Evolutionary conservation across 176 grass and related monocot genomes (phyloP), one percentile per base, ranked within the genome.

Genomic region (Hordeum marinum): DNA sequence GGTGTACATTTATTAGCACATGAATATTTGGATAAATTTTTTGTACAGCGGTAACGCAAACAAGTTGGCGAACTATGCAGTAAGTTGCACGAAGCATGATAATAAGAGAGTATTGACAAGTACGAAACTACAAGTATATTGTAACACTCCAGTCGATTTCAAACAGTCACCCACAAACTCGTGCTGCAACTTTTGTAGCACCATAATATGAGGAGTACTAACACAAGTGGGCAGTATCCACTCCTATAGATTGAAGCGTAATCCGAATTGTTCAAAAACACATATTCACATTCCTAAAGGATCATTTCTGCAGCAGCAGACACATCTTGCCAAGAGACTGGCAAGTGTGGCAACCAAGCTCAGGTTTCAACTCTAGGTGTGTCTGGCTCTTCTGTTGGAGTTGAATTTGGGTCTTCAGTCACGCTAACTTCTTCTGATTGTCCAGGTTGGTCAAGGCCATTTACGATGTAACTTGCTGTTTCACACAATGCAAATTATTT

Each of bases 381-480:
- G 65, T 55, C 50, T 62, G 68, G 37, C 72, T 80, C 81, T 76
- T 91, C 80, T 2, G 68, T 83, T 54, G 40, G n/a, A 26, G 83
- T 41, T 75, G 86, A 18, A 62, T 67, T 72, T 4, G 67, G 65
- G 3, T 68, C 79, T 79, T 86, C 86, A 41, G 83, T 87, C 41
- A 31, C 23, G 45, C 67, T 75, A 46, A 17, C 65, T 8, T 11
- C 78, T 50, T 68, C 73, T 31, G 73, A 57, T 75, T 83, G 79
- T 35, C 76, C 86, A 75, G 86, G 85, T 37, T 84, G 48, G 23
- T 87, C 76, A 12, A 84, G 17, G 10, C 83, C 86, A 78, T 89
- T 89, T 65, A 92, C 67, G 11, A 89, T 80, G 68, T 88, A 85
- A 72, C 65, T 92, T 57, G 86, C 79, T 88, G 78, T 65, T 65